Evolutionary conservation across 345 rosid species (phyloP), one percentile per base, ranked within the genome.

Genomic region (Hibiscus tridactylites): DNA sequence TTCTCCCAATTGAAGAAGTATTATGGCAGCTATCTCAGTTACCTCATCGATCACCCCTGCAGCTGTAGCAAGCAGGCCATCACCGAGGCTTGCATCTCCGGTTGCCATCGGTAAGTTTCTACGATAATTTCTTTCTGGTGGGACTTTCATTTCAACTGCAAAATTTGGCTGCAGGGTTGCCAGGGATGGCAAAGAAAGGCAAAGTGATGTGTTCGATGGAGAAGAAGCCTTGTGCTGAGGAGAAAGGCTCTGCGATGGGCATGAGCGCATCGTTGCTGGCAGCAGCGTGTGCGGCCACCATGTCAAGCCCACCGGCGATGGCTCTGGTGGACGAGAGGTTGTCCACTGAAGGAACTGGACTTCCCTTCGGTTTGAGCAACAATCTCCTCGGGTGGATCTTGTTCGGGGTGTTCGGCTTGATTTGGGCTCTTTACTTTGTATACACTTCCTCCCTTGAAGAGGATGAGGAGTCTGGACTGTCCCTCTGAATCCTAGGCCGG

Each of bases 301-400:
- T 75, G 44, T 50, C 56, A 50, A 50, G 35, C 10, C 4, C 85
- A 35, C 84, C 90, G 10, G 88, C 88, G 35, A 58, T 83, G 83
- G 90, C 90, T 3, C 73, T 89, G 75, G 91, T 87, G 70, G 94
- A 85, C 39, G 94, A 89, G 56, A 89, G 94, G 61, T 16, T 87
- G 87, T 71, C 50, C 81, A 87, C 90, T 0, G 91, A 89, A 73
- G 94, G 90, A 65, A 85, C 86, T 0, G 91, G 91, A 10, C 89
- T 87, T 11, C 90, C 91, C 0, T 87, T 89, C 56, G 91, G 94
- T 5, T 74, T 89, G 59, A 87, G 91, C 82, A 89, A 89, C 87
- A 89, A 83, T 78, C 85, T 84, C 44, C 86, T 85, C 9, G 90
- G 75, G 26, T 89, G 94, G 94, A 83, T 89, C 71, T 83, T 87